Base-by-base conservation (phyloP, 306 rosid species). In the Vicia faba region DNA sequence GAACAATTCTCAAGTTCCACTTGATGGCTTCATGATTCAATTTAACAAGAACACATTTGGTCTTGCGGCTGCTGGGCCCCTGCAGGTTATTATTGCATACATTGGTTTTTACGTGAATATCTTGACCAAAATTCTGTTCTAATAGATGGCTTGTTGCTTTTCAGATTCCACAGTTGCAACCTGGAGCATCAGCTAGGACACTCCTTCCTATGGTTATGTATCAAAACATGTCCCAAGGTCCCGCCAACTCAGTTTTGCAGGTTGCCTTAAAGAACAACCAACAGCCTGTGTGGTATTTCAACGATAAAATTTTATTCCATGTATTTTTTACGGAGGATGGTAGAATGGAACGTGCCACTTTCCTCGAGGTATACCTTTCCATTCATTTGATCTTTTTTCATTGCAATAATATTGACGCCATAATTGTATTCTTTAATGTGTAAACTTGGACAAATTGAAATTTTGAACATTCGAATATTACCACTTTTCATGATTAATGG, bases 1-100 rank as follows among this genome's bases (percentile, higher is more conserved):
- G 78, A 93, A 93, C 86, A 84, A 82, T 77, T 46, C 97, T 33
- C 95, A 90, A 80, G 64, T 59, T 78, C 83, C 91, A 65, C 88
- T 93, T 35, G 96, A 93, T 66, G 97, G 99, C 64, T 90, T 93
- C 82, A 90, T 93, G 99, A 93, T 93, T 76, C 99, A 93, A 64
- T 93, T 93, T 78, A 93, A 93, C 92, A 93, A 90, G 84, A 93
- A 93, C 75, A 80, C 95, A 8, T 93, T 93, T 70, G 99, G 99
- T 67, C 88, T 93, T 56, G 99, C 97, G 2, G 91, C 99, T 55
- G 97, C 86, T 78, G 99, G 95, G 61, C 79, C 95, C 46, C 80
- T 93, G 58, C 90, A 88, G 97, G 99, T 93, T 77, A 61, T 44
- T 69, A 74, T 69, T 66, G 50, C 63, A 33, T 11, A 25, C 14